Evolutionary conservation across 2,329 filamentous ascomycete genomes (phyloP).

Genomic region (Phoma sp.): DNA sequence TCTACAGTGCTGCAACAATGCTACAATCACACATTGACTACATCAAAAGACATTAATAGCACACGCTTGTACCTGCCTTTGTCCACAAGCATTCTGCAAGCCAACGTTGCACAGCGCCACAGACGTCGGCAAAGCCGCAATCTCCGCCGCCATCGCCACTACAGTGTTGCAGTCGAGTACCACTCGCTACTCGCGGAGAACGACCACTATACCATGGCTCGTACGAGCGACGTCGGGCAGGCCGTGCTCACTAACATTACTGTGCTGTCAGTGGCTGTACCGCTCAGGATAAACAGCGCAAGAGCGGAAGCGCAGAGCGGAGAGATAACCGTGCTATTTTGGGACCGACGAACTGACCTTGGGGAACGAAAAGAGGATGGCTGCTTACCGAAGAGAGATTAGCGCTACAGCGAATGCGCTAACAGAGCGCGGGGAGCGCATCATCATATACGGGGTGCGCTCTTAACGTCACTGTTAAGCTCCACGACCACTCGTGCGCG

Average conservation of each 20-base stretch:
- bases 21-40: too few species aligned
- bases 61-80: too few species aligned
- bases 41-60: too few species aligned
- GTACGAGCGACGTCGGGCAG: conserved; percentile 1
- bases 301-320: neutral
- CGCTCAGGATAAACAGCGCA: neutral
- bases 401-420: conserved; percentile 7
- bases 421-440: too few species aligned
- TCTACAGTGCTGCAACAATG: too few species aligned
- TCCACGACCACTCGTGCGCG: neutral
- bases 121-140: conserved; percentile 7
- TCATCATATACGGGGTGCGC: neutral
- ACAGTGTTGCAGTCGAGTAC: conserved; percentile 5
- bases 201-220: conserved; percentile 3
- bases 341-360: neutral
- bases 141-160: conserved; percentile 4
- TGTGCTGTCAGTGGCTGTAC: too few species aligned
- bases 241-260: too few species aligned
- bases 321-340: conserved; percentile 5
- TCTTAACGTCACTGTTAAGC: conserved; percentile 4
- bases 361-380: neutral
- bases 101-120: conserved; percentile 2
- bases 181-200: neutral
- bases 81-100: too few species aligned
- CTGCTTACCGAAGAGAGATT: neutral